Evolutionary conservation across 768 basidiomycete species (phyloP), one percentile per base, ranked within the genome.

Genomic region (Megacollybia marginata): DNA sequence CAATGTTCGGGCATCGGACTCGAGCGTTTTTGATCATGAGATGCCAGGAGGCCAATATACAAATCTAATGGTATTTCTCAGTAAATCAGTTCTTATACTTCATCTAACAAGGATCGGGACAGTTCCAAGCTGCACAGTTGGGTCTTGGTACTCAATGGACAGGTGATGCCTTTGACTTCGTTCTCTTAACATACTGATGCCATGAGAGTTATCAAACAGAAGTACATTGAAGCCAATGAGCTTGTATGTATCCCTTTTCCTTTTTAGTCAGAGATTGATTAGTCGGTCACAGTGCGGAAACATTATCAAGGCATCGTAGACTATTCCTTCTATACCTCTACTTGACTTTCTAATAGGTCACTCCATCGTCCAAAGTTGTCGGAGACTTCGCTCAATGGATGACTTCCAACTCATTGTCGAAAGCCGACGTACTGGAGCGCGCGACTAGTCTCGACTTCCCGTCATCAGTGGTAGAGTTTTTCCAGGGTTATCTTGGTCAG

Each of bases 311-410:
- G 81, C 77, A 59, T 34, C 15, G n/a, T 19, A 1, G 34, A 35
- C 23, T 23, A 31, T 28, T 44, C 28, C 11, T 19, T 46, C 10
- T 42, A 23, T 31, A 44, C 43, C 8, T 18, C 32, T 32, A 47
- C 42, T 28, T 28, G 23, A 28, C 23, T 28, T 28, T 28, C 23
- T 28, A 28, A 9, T 59, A 83, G 82, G 95, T 98, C 58, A 99
- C 96, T 20, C 96, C 96, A 31, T 96, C 96, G 11, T 98, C 96
- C 40, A 99, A 98, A 73, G 92, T 95, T 44, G 94, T 97, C 45
- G 96, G 96, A 20, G 96, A 99, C 73, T 96, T 99, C 68, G 96
- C 96, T 15, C 96, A 99, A 69, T 96, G 88, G 87, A 94, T 97
- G 92, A 94, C 92, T 33, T 89, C 90, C 56, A 98, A 98, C 75